Percentiles rank a stretch among this genome's conserved stretches.
These are phyloP conservation scores for Cladosporium sp. DNA, from an alignment of 2,329 filamentous ascomycete genomes.

Conservation along the genomic window DNA sequence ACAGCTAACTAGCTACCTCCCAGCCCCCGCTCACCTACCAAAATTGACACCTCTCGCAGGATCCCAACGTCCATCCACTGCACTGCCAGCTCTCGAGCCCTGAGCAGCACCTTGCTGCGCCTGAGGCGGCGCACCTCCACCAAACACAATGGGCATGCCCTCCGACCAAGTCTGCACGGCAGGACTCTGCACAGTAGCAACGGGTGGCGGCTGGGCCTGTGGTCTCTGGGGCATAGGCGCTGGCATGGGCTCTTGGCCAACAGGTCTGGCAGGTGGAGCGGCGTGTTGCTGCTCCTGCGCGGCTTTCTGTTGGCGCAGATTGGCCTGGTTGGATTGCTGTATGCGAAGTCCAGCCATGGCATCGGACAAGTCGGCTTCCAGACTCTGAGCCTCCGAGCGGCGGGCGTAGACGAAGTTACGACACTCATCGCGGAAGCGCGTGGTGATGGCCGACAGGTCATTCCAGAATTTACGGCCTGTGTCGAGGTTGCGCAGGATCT, in stretches of 20 bases:
- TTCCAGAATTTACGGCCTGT: slow-evolving; percentile 96
- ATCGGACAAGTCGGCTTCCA: slow-evolving; percentile 68
- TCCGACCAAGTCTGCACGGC: slow-evolving; percentile 35
- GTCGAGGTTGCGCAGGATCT: slow-evolving; percentile 88
- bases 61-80: slow-evolving; percentile 30
- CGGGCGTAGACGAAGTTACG: slow-evolving; percentile 77
- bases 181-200: slow-evolving; percentile 27
- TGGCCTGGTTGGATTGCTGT: slow-evolving; percentile 43
- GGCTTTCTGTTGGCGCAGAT: slow-evolving; percentile 47
- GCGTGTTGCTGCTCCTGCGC: slow-evolving; percentile 32
- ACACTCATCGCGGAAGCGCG: slow-evolving; percentile 78
- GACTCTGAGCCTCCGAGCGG: slow-evolving; percentile 72
- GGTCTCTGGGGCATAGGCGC: slow-evolving; percentile 49
- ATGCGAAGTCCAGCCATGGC: slow-evolving; percentile 61
- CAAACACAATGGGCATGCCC: slow-evolving; percentile 38
- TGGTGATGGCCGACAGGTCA: slow-evolving; percentile 84
- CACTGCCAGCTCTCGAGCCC: slow-evolving; percentile 9
- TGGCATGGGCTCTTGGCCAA: slow-evolving; percentile 55
- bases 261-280: slow-evolving; percentile 33
- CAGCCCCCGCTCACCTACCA: not conserved
- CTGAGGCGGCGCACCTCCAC: slow-evolving; percentile 8
- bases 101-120: slow-evolving; percentile 5
- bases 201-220: slow-evolving; percentile 37
- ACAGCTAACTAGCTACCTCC: too few relatives aligned
- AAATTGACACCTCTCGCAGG: slow-evolving; percentile 32